A percentile compares a stretch with the other conserved stretches of the same genome.
These are phyloP conservation scores for Acanthamoeba triangularis DNA, from an alignment of 208 protist species.

Conservation along the genomic window DNA sequence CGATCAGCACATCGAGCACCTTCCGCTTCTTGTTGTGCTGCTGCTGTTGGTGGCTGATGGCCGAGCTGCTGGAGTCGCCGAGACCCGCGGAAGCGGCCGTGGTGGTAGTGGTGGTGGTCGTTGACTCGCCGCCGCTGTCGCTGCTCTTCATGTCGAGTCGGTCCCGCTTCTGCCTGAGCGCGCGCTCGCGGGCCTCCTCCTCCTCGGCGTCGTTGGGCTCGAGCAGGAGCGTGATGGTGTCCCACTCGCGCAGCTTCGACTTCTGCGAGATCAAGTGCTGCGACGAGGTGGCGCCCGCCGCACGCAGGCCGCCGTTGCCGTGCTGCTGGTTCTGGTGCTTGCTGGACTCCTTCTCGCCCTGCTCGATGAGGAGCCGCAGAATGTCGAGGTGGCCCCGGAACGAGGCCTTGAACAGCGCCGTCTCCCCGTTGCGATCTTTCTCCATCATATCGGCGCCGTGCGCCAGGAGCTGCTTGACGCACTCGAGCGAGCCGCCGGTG, in stretches of 20 bases:
- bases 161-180: not conserved
- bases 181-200: not conserved
- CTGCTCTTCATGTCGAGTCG: conserved; percentile 25
- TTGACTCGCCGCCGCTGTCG: not conserved
- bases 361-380: conserved; percentile 35
- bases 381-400: conserved; percentile 62
- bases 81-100: not conserved
- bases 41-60: not conserved
- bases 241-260: conserved; percentile 22
- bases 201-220: not conserved
- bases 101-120: not conserved
- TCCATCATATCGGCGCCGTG: conserved; percentile 13
- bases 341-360: not conserved
- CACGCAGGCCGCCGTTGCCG: not conserved
- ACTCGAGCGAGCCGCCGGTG: conserved; percentile 48
- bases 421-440: conserved; percentile 69
- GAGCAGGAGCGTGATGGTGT: conserved; percentile 66
- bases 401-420: conserved; percentile 62
- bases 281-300: not conserved
- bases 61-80: not conserved
- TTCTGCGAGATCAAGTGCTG: not conserved
- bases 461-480: conserved; percentile 35
- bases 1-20: conserved; percentile 61
- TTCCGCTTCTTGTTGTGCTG: not conserved
- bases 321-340: not conserved